Percentiles rank a stretch among this genome's conserved stretches.
Conservation (phyloP, 2,329 filamentous ascomycete genomes). For the Lasiodiplodia sp. region DNA sequence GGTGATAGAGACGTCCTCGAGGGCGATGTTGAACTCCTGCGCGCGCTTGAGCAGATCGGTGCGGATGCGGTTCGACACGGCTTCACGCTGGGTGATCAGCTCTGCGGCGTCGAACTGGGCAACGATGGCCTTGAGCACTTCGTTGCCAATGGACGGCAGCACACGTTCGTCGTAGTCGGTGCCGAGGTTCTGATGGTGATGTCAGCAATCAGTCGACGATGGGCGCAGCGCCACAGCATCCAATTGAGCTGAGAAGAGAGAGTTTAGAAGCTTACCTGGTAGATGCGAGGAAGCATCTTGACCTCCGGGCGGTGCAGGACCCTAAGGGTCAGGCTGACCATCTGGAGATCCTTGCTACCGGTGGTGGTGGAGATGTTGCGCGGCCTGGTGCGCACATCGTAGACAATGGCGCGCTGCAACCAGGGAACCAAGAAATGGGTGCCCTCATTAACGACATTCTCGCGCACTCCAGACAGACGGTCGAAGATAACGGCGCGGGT, state of each 20-base stretch:
- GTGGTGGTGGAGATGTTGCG: constrained; percentile 98
- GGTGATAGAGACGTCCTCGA: constrained; percentile 98
- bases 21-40: constrained; percentile 96
- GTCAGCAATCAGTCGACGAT: constrained; percentile 32
- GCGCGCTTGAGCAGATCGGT: constrained; percentile 91
- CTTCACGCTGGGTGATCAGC: constrained; percentile 97
- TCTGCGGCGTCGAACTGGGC: constrained; percentile 63
- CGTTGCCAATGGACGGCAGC: constrained; percentile 62
- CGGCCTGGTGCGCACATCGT: constrained; percentile 96
- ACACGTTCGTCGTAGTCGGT: constrained; percentile 88
- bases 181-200: constrained; percentile 79
- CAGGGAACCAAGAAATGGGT: constrained; percentile 97
- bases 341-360: constrained; percentile 98
- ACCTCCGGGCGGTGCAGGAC: constrained; percentile 96
- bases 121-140: constrained; percentile 63
- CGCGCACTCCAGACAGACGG: constrained; percentile 88
- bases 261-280: constrained; percentile 73
- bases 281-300: constrained; percentile 92
- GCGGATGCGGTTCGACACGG: constrained; percentile 93
- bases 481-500: constrained; percentile 98
- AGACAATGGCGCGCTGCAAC: constrained; percentile 93
- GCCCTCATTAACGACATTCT: constrained; percentile 90
- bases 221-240: background rate
- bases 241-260: background rate
- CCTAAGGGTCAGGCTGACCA: constrained; percentile 97